Percentiles rank a stretch among this genome's conserved stretches.
These are phyloP conservation scores for Calonectria leucothoes DNA, from an alignment of 2,329 filamentous ascomycete species.

Conservation along the genomic window DNA sequence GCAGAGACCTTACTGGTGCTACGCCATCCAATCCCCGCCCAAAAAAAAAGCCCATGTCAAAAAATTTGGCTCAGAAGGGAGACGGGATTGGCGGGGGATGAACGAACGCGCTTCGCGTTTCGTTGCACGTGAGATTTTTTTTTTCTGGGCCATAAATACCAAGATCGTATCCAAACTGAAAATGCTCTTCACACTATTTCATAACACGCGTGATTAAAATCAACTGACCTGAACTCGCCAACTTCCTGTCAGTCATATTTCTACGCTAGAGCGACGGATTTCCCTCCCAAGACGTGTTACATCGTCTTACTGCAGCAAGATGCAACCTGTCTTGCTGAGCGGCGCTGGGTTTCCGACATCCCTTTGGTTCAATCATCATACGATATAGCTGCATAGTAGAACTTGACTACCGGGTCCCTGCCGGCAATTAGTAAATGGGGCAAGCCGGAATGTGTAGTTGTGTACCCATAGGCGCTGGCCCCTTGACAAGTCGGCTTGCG, in stretches of 20 bases:
- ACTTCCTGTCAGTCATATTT: slow-evolving; percentile 71
- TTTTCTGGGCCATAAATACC: background rate
- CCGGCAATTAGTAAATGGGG: slow-evolving; percentile 6
- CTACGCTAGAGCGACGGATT: slow-evolving; percentile 64
- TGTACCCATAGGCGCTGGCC: slow-evolving; percentile 17
- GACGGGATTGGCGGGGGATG: background rate
- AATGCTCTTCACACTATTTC: slow-evolving; percentile 55
- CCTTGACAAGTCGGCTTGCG: background rate
- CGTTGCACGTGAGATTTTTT: slow-evolving; percentile 1
- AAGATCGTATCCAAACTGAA: background rate
- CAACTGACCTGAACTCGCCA: slow-evolving; percentile 64
- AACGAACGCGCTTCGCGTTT: background rate
- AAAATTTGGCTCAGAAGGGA: background rate
- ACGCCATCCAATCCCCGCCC: background rate
- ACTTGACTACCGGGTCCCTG: background rate
- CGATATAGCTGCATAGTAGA: background rate
- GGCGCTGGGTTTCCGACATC: slow-evolving; percentile 48
- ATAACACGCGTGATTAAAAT: slow-evolving; percentile 69
- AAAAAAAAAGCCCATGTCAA: background rate
- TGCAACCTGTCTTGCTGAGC: slow-evolving; percentile 37
- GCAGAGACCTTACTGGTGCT: background rate
- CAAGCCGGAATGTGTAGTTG: background rate
- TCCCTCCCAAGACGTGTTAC: slow-evolving; percentile 40
- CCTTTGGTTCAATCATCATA: background rate
- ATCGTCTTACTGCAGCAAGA: slow-evolving; percentile 34